phyloP scores from a whole-genome alignment of 768 basidiomycete species.

The Cubamyces sp. region DNA sequence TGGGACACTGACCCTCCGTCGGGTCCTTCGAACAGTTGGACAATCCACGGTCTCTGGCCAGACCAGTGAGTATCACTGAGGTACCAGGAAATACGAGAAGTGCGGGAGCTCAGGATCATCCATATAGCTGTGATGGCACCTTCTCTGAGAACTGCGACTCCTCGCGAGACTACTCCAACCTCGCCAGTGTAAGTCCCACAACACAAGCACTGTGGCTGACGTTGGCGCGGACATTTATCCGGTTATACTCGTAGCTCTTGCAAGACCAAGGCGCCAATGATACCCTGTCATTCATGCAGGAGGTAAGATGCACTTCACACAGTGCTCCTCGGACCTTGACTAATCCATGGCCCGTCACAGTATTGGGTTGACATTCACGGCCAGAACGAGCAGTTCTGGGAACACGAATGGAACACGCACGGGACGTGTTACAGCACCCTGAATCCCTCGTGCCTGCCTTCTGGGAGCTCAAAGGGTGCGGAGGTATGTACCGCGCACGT shows the following conservation, averaged over 20 bases:
- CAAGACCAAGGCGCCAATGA: constrained; percentile 57
- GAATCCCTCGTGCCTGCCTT: constrained; percentile 57
- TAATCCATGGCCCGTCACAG: constrained; percentile 40
- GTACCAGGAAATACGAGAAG: background rate
- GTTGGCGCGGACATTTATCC: background rate
- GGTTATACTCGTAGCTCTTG: constrained; percentile 49
- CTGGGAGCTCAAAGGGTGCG: constrained; percentile 57
- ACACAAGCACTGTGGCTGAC: background rate
- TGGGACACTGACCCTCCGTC: constrained; percentile 71
- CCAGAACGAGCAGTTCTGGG: constrained; percentile 67
- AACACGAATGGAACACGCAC: constrained; percentile 76
- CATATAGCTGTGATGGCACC: constrained; percentile 56
- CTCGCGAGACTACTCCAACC: constrained; percentile 48
- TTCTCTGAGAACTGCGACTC: constrained; percentile 44
- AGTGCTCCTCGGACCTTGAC: background rate
- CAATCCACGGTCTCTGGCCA: constrained; percentile 75
- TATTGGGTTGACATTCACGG: constrained; percentile 68
- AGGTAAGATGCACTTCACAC: constrained; percentile 17
- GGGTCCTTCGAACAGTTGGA: constrained; percentile 72
- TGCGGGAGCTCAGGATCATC: background rate
- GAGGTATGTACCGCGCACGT: constrained; percentile 46
- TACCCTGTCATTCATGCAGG: constrained; percentile 62
- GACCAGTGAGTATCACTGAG: constrained; percentile 51
- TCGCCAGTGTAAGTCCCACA: constrained; percentile 41
- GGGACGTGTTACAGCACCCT: constrained; percentile 70